Conservation (phyloP, 805 yeast species). For the Dipodascus albidus region DNA sequence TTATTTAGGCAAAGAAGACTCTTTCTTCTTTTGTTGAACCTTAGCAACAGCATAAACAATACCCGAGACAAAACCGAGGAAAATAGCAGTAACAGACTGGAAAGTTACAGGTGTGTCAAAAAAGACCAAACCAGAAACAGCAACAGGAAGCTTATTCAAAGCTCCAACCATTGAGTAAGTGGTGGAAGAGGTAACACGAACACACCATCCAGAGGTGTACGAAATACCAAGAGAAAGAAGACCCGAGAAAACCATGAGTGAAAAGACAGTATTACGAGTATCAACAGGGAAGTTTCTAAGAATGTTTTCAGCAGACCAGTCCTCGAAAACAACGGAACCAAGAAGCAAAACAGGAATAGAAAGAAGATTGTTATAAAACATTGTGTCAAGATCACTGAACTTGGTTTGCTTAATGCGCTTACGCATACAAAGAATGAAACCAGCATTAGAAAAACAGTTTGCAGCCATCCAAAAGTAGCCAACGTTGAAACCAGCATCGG, state of each 20-base stretch:
- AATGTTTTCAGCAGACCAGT: slow-evolving; percentile 82
- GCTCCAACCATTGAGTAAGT: slow-evolving; percentile 99
- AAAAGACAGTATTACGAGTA: slow-evolving; percentile 53
- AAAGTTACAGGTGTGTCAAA: slow-evolving; percentile 93
- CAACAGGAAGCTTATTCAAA: slow-evolving; percentile 94
- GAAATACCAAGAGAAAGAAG: slow-evolving; percentile 93
- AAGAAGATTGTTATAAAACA: slow-evolving; percentile 93
- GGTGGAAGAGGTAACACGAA: slow-evolving; percentile 95
- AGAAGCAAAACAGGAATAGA: slow-evolving; percentile 81
- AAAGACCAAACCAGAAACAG: slow-evolving; percentile 86
- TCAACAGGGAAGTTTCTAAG: slow-evolving; percentile 67
- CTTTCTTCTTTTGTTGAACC: slow-evolving; percentile 64
- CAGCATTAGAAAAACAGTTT: slow-evolving; percentile 90
- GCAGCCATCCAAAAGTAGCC: slow-evolving; percentile 97
- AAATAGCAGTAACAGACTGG: slow-evolving; percentile 80
- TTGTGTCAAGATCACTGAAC: slow-evolving; percentile 86
- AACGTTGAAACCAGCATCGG: slow-evolving; percentile 32
- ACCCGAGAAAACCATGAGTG: slow-evolving; percentile 87
- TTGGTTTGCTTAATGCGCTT: slow-evolving; percentile 95
- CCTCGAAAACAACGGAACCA: slow-evolving; percentile 71
- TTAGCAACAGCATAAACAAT: slow-evolving; percentile 92
- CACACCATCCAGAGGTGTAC: slow-evolving; percentile 99
- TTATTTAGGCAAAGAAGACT: slow-evolving; percentile 14
- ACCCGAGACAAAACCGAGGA: slow-evolving; percentile 92
- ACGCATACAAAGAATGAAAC: slow-evolving; percentile 90